These are phyloP conservation scores for Stenocarpella maydis DNA, from an alignment of 2,329 filamentous ascomycete genomes.

Conservation along the genomic window DNA sequence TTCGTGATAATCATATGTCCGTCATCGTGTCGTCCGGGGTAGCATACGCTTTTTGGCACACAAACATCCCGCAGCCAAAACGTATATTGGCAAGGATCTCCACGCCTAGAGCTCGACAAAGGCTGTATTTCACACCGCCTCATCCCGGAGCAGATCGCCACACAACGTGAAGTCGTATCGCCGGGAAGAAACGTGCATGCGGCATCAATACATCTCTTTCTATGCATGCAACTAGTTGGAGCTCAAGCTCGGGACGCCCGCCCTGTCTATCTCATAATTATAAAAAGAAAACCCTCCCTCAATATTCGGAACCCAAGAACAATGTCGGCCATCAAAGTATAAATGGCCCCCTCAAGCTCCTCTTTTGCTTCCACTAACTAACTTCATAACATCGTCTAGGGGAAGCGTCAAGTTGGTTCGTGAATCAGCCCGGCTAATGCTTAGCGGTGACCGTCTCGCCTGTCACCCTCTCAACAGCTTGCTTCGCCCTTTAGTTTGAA, in stretches of 20 bases:
- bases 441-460: too few species aligned
- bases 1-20: neutral
- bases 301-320: neutral
- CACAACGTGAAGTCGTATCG: neutral
- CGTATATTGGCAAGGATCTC: neutral
- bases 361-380: neutral
- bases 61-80: neutral
- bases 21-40: neutral
- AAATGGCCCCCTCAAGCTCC: neutral
- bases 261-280: slow-evolving; percentile 23
- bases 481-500: slow-evolving; percentile 63
- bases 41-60: neutral
- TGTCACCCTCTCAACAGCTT: slow-evolving; percentile 65
- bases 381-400: slow-evolving; percentile 4
- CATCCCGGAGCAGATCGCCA: neutral
- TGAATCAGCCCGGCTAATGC: neutral
- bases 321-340: neutral
- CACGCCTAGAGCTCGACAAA: too few species aligned
- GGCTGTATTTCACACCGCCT: neutral
- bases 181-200: neutral
- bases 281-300: neutral
- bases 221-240: slow-evolving; percentile 4
- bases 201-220: slow-evolving; percentile 7
- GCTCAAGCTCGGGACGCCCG: slow-evolving; percentile 19
- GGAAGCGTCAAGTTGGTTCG: neutral